Evolutionary conservation across 2,329 filamentous ascomycete genomes (phyloP).

Genomic region (Cercospora canescens): DNA sequence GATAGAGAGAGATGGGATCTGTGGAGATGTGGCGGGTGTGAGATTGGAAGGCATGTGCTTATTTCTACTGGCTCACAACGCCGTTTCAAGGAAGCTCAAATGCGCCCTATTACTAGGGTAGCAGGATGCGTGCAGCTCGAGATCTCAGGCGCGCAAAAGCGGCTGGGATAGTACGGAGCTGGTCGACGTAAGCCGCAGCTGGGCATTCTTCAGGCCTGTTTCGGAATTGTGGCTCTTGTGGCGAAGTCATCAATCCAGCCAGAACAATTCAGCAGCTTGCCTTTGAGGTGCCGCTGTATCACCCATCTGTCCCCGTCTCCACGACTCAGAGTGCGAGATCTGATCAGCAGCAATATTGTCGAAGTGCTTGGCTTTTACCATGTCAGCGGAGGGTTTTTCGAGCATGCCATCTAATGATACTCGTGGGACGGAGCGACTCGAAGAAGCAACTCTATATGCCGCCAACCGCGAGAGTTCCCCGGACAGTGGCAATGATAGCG

Average conservation of each 20-base stretch:
- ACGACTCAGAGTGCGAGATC: neutral
- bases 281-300: neutral
- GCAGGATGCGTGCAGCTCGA: neutral
- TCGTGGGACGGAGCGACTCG: neutral
- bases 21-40: neutral
- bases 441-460: neutral
- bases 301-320: neutral
- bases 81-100: neutral
- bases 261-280: neutral
- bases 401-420: neutral
- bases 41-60: constrained; percentile 9
- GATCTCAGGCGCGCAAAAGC: neutral
- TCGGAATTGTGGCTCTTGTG: neutral
- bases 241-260: neutral
- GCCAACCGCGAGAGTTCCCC: neutral
- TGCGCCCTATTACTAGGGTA: neutral
- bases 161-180: neutral
- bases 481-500: neutral
- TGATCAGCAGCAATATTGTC: neutral
- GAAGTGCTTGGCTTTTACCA: neutral
- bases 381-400: neutral
- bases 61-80: neutral
- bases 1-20: neutral
- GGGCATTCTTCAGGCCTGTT: neutral
- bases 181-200: neutral